Conservation (phyloP, 2,329 filamentous ascomycete genomes). For the Westerdykella sp. region DNA sequence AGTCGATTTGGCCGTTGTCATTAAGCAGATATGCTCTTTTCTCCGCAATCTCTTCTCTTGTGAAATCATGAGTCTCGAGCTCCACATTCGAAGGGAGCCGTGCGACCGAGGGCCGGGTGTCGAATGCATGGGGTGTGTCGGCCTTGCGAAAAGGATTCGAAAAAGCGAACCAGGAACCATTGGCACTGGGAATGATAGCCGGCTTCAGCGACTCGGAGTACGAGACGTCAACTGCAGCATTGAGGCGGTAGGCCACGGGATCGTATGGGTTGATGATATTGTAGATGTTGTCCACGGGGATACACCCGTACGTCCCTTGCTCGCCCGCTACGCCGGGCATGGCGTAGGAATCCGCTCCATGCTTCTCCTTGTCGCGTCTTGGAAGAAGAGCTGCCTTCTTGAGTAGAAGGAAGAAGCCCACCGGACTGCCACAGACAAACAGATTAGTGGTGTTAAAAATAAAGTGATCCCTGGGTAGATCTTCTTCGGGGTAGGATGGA, state of each 20-base stretch:
- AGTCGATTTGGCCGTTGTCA: slow-evolving; percentile 95
- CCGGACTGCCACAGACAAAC: slow-evolving; percentile 84
- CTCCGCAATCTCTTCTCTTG: slow-evolving; percentile 84
- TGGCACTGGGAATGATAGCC: slow-evolving; percentile 71
- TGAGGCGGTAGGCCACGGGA: slow-evolving; percentile 85
- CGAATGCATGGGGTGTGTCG: slow-evolving; percentile 5
- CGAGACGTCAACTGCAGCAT: slow-evolving; percentile 75
- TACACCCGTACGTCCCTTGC: slow-evolving; percentile 74
- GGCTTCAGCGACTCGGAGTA: slow-evolving; percentile 72
- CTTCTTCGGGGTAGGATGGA: slow-evolving; percentile 36
- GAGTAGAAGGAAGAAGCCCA: slow-evolving; percentile 85
- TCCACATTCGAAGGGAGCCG: slow-evolving; percentile 59
- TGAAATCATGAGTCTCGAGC: slow-evolving; percentile 92
- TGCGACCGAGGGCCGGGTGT: slow-evolving; percentile 25
- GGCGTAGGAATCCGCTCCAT: slow-evolving; percentile 58
- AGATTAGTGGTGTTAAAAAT: slow-evolving; percentile 89
- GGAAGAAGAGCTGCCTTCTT: slow-evolving; percentile 69
- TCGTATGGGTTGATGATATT: slow-evolving; percentile 76
- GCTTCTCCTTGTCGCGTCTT: slow-evolving; percentile 67
- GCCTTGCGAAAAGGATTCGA: slow-evolving; percentile 35
- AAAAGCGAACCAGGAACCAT: slow-evolving; percentile 43
- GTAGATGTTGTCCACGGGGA: slow-evolving; percentile 94
- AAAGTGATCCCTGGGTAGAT: slow-evolving; percentile 54
- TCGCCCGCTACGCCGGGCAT: slow-evolving; percentile 63
- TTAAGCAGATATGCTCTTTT: slow-evolving; percentile 82